phyloP scores from a whole-genome alignment of 345 rosid genomes.

The Garcia nutans region DNA sequence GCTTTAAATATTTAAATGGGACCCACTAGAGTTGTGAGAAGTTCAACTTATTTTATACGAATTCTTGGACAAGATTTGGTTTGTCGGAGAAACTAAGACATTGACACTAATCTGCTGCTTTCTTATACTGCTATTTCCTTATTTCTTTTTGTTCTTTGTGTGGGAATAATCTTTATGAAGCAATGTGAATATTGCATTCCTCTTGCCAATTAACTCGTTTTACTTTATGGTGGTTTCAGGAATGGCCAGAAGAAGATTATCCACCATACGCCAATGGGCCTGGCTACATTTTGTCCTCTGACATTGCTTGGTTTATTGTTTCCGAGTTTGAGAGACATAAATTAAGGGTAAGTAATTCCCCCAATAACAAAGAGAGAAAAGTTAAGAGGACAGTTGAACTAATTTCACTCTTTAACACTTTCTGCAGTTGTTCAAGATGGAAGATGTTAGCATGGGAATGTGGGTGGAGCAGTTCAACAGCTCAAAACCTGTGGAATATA shows the following conservation, averaged over 20 bases:
- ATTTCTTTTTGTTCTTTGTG: background rate
- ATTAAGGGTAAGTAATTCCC: conserved; percentile 52
- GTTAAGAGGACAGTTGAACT: background rate
- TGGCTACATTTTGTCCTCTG: conserved; percentile 75
- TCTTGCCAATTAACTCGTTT: conserved; percentile 12
- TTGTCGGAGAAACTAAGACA: background rate
- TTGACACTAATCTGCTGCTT: background rate
- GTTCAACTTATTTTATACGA: background rate
- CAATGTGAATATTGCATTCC: background rate
- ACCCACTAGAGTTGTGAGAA: background rate
- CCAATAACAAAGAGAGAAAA: background rate
- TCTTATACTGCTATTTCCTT: background rate
- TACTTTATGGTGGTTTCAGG: conserved; percentile 45
- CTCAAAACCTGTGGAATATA: conserved; percentile 65
- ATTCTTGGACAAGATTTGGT: background rate
- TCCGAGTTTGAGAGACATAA: conserved; percentile 73
- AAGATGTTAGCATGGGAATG: conserved; percentile 98
- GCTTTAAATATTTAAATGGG: background rate
- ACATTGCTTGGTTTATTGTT: conserved; percentile 73
- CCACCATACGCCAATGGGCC: conserved; percentile 98
- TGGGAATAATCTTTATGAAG: too few species aligned
- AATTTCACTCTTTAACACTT: background rate
- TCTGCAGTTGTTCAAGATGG: conserved; percentile 94
- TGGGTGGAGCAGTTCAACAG: conserved; percentile 94
- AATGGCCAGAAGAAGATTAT: conserved; percentile 97